Evolutionary conservation across 805 yeast genomes (phyloP), one percentile per base, ranked within the genome.

Genomic region (Priceomyces castillae): DNA sequence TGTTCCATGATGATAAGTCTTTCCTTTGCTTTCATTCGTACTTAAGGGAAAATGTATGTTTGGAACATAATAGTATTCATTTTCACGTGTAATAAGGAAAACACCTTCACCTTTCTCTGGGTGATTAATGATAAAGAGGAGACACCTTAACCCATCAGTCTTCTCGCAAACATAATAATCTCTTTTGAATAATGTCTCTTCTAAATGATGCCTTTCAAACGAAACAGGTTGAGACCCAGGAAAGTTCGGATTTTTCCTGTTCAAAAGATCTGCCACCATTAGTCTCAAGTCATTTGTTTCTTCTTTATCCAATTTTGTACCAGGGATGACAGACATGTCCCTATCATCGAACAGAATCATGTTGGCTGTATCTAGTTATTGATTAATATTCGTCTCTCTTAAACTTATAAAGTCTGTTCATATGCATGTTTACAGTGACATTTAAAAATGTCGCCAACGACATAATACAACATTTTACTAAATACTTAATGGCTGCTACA

Each of bases 201-300:
- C 61, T 18, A 94, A 70, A 64, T 92, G 97, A 26, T 74, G 69
- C 43, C 88, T 73, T 34, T 86, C 82, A 59, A 94, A 90, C 19
- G 96, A 87, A 2, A 92, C 87, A 0, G 99, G 99, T 64, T 95
- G 99, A 1, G 97, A 83, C 0, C 99, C 97, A 2, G 96, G 95
- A 54, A 90, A 90, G 14, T 76, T 70, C 33, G 77, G 74, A 25
- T 81, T 73, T 44, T 69, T 65, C 34, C 51, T 82, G 68, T 52
- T 79, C 71, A 53, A 84, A 59, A 48, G 85, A 67, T 55, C 79
- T 59, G 90, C 82, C 3, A 90, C 84, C 65, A 82, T 81, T 41
- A 72, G 73, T 56, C 82, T 79, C 42, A 92, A 73, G 44, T 79
- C 89, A 19, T 75, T 76, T 0, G 85, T 80, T 16, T 86, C 86